Evolutionary conservation across 371 early-diverging fungal species (phyloP).

Genomic region (Nematocida ironsii): DNA sequence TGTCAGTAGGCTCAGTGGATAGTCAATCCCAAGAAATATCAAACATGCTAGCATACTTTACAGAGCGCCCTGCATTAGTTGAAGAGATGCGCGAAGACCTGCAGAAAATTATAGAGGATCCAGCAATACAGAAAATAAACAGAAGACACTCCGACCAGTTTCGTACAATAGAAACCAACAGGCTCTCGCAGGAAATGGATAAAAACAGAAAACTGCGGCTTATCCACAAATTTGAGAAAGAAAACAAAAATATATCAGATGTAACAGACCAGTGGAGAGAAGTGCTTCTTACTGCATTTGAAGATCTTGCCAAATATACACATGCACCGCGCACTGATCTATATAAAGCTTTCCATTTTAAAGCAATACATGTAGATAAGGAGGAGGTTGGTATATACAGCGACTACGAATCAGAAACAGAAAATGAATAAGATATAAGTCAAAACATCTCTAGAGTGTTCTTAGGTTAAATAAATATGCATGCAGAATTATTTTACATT

Average conservation of each 20-base stretch:
- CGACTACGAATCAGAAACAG: constrained; percentile 1
- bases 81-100: background rate
- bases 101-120: background rate
- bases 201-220: constrained; percentile 13
- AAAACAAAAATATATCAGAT: background rate
- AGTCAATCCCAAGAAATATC: background rate
- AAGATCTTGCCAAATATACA: constrained; percentile 24
- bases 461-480: background rate
- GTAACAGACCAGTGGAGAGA: constrained; percentile 40
- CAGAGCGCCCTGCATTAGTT: background rate
- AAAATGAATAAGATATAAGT: background rate
- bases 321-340: background rate
- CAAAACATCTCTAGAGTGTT: background rate
- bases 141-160: constrained; percentile 48
- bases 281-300: constrained; percentile 25
- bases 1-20: constrained; percentile 12
- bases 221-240: constrained; percentile 9
- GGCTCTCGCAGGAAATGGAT: constrained; percentile 24
- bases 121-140: background rate
- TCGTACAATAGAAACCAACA: background rate
- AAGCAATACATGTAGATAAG: constrained; percentile 8
- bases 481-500: too few relatives aligned
- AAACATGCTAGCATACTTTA: constrained; percentile 1
- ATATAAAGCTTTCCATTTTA: constrained; percentile 5
- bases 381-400: constrained; percentile 23